Percentiles rank a stretch among this genome's conserved stretches.
Evolutionary conservation across 2,329 filamentous ascomycete species (phyloP).

Genomic region (Hymenoscyphus scutula): DNA sequence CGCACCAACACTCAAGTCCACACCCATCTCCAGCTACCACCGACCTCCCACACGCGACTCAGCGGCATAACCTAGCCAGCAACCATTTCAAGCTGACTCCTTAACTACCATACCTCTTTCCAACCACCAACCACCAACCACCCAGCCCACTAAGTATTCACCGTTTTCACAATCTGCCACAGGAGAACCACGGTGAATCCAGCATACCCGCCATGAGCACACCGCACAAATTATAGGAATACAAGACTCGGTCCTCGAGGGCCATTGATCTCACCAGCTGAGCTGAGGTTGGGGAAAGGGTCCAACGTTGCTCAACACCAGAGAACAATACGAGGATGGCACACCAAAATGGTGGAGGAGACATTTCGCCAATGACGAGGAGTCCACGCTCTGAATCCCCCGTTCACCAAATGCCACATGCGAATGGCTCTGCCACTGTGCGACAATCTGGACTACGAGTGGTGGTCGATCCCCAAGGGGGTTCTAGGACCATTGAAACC

Average conservation of each 20-base stretch:
- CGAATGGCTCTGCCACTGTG: slow-evolving; percentile 28
- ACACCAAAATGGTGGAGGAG: slow-evolving; percentile 33
- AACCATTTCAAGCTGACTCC: neutral
- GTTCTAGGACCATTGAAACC: slow-evolving; percentile 16
- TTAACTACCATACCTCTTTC: neutral
- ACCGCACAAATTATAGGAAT: slow-evolving; percentile 12
- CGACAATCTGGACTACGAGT: slow-evolving; percentile 31
- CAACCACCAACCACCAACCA: slow-evolving; percentile 1
- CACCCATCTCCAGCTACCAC: neutral
- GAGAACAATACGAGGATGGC: slow-evolving; percentile 26
- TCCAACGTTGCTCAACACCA: slow-evolving; percentile 8
- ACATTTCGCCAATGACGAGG: slow-evolving; percentile 39
- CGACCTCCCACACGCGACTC: neutral
- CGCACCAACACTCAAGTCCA: neutral
- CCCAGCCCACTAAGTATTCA: neutral
- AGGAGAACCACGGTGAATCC: neutral
- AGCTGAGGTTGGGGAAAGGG: slow-evolving; percentile 6
- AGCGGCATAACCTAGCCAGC: neutral
- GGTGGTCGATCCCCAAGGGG: slow-evolving; percentile 27
- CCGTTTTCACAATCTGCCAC: neutral
- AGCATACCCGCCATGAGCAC: slow-evolving; percentile 16
- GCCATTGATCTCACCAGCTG: neutral
- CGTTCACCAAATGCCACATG: slow-evolving; percentile 20
- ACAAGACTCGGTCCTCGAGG: slow-evolving; percentile 11
- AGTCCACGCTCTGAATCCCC: slow-evolving; percentile 33